Base-by-base conservation (phyloP, 768 basidiomycete species). In the Lentinula aciculospora region DNA sequence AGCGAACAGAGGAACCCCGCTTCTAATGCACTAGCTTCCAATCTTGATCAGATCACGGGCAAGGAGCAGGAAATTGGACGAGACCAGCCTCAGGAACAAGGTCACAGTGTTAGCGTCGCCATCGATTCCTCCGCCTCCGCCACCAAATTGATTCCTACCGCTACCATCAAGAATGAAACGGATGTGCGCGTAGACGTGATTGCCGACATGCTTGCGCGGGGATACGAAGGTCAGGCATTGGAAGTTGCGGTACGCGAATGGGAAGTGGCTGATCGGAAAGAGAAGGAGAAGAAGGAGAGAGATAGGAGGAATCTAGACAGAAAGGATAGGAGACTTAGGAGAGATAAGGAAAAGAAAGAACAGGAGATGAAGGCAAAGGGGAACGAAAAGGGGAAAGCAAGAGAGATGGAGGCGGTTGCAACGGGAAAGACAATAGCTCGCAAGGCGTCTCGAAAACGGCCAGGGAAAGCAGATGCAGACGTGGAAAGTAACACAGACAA, bases 171-270 rank as follows among this genome's bases (percentile, higher is more conserved):
- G 23, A 34, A 32, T 4, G 51, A 50, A 23, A 25, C 51, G 32
- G 21, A 53, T 12, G 34, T 36, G 4, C 51, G 36, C 13, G 51
- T 53, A 8, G 51, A 53, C 51, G 51, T 42, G 4, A 56, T 56
- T 13, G 54, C 40, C 13, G 21, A 42, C 8, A 44, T 56, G 39
- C 54, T 56, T n/a, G 32, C 32, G n/a, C 40, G 17, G 8, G 54
- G 54, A 15, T 44, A 45, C 12, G 54, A 56, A 36, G 54, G 54
- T 8, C 15, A 9, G 10, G 40, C 32, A 15, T 45, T 56, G 28
- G 54, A 56, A 25, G 54, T 32, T 44, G 54, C 54, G 4, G 17
- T 56, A 17, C 34, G 19, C n/a, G 25, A 54, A 19, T 54, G 53
- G 53, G 53, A 54, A 42, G 19, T 19, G 12, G 36, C 21, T 19